Evolutionary conservation across 805 yeast species (phyloP), one percentile per base, ranked within the genome.

Genomic region (Nakazawaea pomicola): DNA sequence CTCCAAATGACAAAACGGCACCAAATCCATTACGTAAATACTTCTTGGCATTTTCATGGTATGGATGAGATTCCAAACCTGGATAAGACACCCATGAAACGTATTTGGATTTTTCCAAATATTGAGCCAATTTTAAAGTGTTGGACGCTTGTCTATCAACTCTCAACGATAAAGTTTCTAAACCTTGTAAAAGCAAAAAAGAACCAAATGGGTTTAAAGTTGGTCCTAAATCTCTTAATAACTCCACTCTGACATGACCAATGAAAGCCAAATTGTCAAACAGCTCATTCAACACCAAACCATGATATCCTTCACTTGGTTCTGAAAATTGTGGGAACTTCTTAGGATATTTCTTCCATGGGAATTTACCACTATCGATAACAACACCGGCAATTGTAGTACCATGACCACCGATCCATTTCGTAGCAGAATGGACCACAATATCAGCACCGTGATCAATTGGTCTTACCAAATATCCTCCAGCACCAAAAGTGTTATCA

Each of bases 321-420:
- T 84, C 62, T 27, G 89, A 81, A 61, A 89, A 84, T 63, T 89
- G 96, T 41, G 98, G 97, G 72, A 75, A 93, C 62, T 82, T 85
- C 56, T 83, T 80, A 33, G 93, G 91, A 65, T 85, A 76, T 48
- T 86, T 76, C 44, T 74, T 69, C 90, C 95, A 91, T 55, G 91
- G 95, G 73, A 91, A 91, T 38, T 84, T 90, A 51, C 97, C 96
- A 28, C 89, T 78, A 61, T 91, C 96, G 36, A 91, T 73, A 50
- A 91, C 72, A 40, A 82, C 85, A 71, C 98, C 98, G 40, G 84
- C 97, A 62, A 90, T 81, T 33, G 96, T 87, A 43, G 85, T 88
- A 58, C 98, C 97, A 59, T 90, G 97, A 45, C 97, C 98, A 49
- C 95, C 95, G 51, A 90, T 90, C 96, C 96, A 91, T 64, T 90